Percentiles rank a stretch among this genome's conserved stretches.
phyloP scores from a whole-genome alignment of 2,329 filamentous ascomycete species.

The Pezicula radicicola region DNA sequence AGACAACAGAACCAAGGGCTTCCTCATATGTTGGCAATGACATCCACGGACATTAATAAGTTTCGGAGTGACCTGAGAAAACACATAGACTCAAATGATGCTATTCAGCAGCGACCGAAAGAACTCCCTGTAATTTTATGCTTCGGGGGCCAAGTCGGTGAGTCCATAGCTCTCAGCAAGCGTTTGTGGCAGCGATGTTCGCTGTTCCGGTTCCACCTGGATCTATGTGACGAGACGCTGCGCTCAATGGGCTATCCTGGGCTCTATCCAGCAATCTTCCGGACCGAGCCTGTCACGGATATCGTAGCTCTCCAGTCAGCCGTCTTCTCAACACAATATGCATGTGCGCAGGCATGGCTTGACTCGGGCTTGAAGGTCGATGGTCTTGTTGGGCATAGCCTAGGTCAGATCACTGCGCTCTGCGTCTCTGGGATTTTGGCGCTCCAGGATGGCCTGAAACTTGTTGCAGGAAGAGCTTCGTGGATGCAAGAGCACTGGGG shows the following conservation, averaged over 20 bases:
- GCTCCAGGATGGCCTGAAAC: conserved; percentile 24
- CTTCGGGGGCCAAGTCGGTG: conserved; percentile 36
- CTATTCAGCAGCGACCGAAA: background rate
- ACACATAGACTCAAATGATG: no score
- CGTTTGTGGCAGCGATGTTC: conserved; percentile 24
- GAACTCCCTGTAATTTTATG: conserved; percentile 26
- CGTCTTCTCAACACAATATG: conserved; percentile 35
- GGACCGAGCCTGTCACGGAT: conserved; percentile 23
- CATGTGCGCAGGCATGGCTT: conserved; percentile 34
- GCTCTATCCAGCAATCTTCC: conserved; percentile 29
- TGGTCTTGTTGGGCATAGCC: conserved; percentile 33
- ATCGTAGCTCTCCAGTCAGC: conserved; percentile 31
- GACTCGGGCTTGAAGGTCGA: conserved; percentile 25
- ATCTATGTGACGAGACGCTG: conserved; percentile 29
- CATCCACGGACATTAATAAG: no score
- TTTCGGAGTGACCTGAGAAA: no score
- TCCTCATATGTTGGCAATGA: no score
- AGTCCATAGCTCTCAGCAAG: conserved; percentile 26
- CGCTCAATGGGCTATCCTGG: conserved; percentile 27
- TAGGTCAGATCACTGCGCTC: conserved; percentile 34
- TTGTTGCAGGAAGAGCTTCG: conserved; percentile 29
- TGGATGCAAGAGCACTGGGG: conserved; percentile 31
- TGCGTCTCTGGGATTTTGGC: conserved; percentile 28
- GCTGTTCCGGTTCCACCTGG: conserved; percentile 29
- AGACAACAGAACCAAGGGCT: no score